Base-by-base conservation (phyloP, 768 basidiomycete genomes). In the Suillus occidentalis region DNA sequence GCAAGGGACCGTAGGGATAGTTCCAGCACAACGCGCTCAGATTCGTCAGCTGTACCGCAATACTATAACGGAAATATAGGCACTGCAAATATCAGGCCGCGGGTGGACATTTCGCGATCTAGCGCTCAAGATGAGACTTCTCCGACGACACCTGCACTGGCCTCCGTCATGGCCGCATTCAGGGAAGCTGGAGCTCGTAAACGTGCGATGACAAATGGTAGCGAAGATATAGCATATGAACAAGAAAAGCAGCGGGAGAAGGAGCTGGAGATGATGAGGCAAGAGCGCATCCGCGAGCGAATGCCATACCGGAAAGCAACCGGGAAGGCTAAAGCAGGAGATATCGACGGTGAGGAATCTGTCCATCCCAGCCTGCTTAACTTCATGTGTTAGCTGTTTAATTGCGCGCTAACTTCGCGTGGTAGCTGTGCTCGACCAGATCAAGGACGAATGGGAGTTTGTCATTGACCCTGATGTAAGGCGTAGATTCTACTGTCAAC, bases 391-490 rank as follows among this genome's bases (percentile, higher is more conserved):
- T 3, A 39, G 22, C 3, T 42, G 5, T 42, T 28, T 28, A 40
- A 40, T 59, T 9, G 18, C 31, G 1, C 12, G 16, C 58, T 63
- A 63, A 61, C 60, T 42, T 50, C 14, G 10, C 5, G 22, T 58
- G 18, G 1, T 68, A 96, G 94, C 91, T 67, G 84, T 97, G 16
- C 78, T 97, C 66, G 89, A 93, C 68, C 88, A 93, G 75, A 92
- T 97, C 68, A 88, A 85, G 72, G 89, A 92, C 68, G 94, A 91
- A 63, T 97, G 95, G 95, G 91, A 92, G 70, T 90, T 94, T 71
- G 89, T 95, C 39, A 87, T 89, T 62, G 86, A 93, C 66, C 85
- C 90, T 43, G 90, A 94, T 75, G 93, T 94, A 75, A 79, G 85
- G 70, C 55, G 61, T 66, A 49, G 52, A 58, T 49, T 53, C 47